Base-by-base conservation (phyloP, 192 early-diverging fungal species). In the Lunasporangiospora selenospora region DNA sequence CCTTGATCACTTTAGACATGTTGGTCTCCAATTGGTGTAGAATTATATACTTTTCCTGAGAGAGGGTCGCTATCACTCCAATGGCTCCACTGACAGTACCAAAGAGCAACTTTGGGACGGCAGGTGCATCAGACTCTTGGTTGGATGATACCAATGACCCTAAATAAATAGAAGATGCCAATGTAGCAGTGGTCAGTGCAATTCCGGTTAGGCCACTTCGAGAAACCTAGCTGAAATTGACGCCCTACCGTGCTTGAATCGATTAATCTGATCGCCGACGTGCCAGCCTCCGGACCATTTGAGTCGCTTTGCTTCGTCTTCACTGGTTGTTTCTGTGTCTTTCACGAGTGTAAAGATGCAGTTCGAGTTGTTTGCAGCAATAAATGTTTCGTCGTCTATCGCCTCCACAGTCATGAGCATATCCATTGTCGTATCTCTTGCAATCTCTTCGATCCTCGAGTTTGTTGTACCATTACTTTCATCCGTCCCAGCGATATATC, bases 191-290 rank as follows among this genome's bases (percentile, higher is more conserved):
- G 26, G n/a, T 40, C 11, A 42, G n/a, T 15, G 4, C 3, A 26
- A 53, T 16, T 33, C 30, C n/a, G n/a, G n/a, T n/a, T n/a, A n/a
- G n/a, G n/a, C n/a, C n/a, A n/a, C n/a, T n/a, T n/a, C n/a, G n/a
- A n/a, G n/a, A n/a, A n/a, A n/a, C n/a, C n/a, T n/a, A n/a, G n/a
- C n/a, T n/a, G n/a, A n/a, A n/a, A n/a, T n/a, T n/a, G n/a, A n/a
- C n/a, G n/a, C 21, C 59, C 60, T 77, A 90, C 96, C 96, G 29
- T 81, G 60, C 32, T 86, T 73, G 37, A 98, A 84, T 9, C 84
- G 78, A 66, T 95, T 97, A 61, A 98, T 80, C 29, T 80, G 70
- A 51, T 95, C 90, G 23, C 94, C 94, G 34, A 96, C 24, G 58
- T 94, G 92, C 71, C 76, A 94, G 44, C 81, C 79, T n/a, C 84